Evolutionary conservation across 805 yeast genomes (phyloP).

Genomic region (Wickerhamomyces hampshirensis): DNA sequence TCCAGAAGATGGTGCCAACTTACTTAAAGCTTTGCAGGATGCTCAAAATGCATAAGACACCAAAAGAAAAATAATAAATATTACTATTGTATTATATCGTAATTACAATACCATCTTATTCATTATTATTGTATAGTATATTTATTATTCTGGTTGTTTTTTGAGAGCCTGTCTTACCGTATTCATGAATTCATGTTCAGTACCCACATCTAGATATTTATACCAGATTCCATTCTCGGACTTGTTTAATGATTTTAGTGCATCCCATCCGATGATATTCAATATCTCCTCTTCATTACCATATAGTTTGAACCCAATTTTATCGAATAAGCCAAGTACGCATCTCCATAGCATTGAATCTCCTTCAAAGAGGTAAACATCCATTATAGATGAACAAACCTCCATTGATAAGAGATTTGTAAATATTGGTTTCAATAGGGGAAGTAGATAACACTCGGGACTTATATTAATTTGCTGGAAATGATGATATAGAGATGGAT

Average conservation of each 20-base stretch:
- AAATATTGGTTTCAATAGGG: constrained; percentile 41
- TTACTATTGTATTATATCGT: too few species aligned
- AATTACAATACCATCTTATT: too few species aligned
- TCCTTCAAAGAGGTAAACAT: constrained; percentile 58
- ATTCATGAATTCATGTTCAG: constrained; percentile 43
- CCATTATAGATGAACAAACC: constrained; percentile 45
- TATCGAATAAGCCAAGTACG: constrained; percentile 46
- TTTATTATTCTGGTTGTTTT: constrained; percentile 15
- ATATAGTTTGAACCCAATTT: constrained; percentile 45
- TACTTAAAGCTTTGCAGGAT: constrained; percentile 31
- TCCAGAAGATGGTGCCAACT: constrained; percentile 56
- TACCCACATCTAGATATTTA: constrained; percentile 44
- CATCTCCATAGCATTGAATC: constrained; percentile 50
- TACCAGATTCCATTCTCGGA: constrained; percentile 10
- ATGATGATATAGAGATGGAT: constrained; percentile 45
- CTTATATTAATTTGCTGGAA: constrained; percentile 38
- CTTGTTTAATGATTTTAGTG: constrained; percentile 24
- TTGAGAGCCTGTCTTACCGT: constrained; percentile 36
- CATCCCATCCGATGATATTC: constrained; percentile 32
- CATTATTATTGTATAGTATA: not conserved
- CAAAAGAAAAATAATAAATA: too few species aligned
- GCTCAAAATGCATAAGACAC: constrained; percentile 7
- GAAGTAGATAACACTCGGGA: constrained; percentile 39
- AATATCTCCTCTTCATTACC: constrained; percentile 46
- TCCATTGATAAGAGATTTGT: constrained; percentile 43